Conservation (phyloP, 129 eudicot genomes). For the Chrysanthemum lavandulifolium region DNA sequence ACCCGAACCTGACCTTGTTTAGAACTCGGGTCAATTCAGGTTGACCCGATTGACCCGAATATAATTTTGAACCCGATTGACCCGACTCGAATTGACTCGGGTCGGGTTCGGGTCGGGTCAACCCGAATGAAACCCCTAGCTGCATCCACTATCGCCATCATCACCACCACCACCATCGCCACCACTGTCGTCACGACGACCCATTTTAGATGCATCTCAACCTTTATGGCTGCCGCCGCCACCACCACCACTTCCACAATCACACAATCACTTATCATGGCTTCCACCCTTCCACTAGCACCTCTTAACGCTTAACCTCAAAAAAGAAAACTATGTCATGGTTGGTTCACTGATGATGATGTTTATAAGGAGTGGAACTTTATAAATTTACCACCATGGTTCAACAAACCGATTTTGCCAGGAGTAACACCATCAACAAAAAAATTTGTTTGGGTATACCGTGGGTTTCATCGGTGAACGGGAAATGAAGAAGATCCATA, state of each 20-base stretch:
- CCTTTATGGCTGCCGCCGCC: neutral
- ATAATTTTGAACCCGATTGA: no score
- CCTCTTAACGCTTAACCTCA: neutral
- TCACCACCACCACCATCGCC: neutral
- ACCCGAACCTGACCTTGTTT: no score
- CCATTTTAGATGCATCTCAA: neutral
- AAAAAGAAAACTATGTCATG: neutral
- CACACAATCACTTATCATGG: neutral
- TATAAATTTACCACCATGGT: neutral
- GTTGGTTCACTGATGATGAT: neutral
- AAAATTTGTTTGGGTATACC: neutral
- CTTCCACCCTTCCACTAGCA: neutral
- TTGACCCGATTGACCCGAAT: no score
- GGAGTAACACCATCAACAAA: neutral
- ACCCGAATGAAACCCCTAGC: no score
- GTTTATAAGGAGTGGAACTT: neutral
- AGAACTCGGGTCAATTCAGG: no score
- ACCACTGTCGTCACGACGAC: neutral
- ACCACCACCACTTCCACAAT: slow-evolving; percentile 1
- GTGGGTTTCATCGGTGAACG: neutral
- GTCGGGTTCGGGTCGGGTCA: no score
- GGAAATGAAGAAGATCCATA: slow-evolving; percentile 4
- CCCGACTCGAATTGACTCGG: no score
- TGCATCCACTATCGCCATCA: neutral
- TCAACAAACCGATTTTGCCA: neutral